phyloP scores from a whole-genome alignment of 2,329 filamentous ascomycete genomes.

The Paraphaeosphaeria minitans region DNA sequence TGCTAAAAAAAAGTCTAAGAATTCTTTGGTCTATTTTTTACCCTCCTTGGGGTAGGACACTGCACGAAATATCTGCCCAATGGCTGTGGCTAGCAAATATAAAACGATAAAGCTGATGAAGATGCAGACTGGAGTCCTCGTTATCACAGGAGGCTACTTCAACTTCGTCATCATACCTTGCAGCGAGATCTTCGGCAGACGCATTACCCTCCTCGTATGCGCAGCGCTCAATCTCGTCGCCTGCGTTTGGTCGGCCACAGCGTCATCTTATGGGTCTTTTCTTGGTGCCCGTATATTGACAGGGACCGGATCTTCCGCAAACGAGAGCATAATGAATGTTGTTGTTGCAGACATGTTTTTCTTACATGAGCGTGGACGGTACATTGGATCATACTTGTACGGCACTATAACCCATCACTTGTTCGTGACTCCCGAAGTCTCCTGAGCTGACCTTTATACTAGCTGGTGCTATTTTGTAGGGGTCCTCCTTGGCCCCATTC shows the following conservation, averaged over 20 bases:
- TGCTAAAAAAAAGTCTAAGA: no score
- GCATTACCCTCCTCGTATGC: conserved; percentile 48
- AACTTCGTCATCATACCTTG: conserved; percentile 53
- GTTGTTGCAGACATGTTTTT: conserved; percentile 54
- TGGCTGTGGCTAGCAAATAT: no score
- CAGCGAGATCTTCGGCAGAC: conserved; percentile 52
- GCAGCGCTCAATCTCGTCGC: conserved; percentile 48
- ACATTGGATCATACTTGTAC: conserved; percentile 47
- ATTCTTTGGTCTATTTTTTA: no score
- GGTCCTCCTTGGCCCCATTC: conserved; percentile 51
- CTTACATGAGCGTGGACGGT: conserved; percentile 47
- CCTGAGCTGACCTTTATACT: conserved; percentile 16
- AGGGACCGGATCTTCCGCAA: conserved; percentile 50
- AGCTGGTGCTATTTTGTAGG: conserved; percentile 45
- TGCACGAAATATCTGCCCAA: no score
- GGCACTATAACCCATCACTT: conserved; percentile 12
- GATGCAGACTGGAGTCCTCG: conserved; percentile 11
- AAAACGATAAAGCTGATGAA: no score
- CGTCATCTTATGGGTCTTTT: conserved; percentile 49
- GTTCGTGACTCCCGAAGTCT: conserved; percentile 11
- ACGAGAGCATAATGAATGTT: conserved; percentile 51
- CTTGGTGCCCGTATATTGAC: conserved; percentile 51
- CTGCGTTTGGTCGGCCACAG: conserved; percentile 53
- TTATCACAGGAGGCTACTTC: conserved; percentile 52
- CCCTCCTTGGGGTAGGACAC: no score